Evolutionary conservation across 345 rosid species (phyloP).

Genomic region (Ailanthus altissimus): DNA sequence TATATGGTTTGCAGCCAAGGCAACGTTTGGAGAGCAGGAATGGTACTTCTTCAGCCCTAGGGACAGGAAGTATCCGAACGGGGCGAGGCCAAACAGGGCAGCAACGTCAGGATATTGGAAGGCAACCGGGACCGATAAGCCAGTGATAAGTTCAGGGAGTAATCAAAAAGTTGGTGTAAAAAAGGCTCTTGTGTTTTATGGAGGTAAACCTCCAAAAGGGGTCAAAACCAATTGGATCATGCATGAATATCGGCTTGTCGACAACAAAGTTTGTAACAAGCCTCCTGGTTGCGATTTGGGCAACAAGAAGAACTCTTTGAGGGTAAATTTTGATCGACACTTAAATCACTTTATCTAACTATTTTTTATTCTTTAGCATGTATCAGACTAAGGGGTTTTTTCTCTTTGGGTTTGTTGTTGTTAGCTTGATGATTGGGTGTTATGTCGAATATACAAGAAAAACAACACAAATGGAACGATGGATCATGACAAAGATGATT

Average conservation of each 20-base stretch:
- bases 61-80: constrained; percentile 94
- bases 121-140: constrained; percentile 98
- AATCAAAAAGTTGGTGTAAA: constrained; percentile 83
- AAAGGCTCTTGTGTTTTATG: constrained; percentile 88
- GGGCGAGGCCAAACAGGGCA: constrained; percentile 93
- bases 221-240: constrained; percentile 95
- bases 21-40: constrained; percentile 91
- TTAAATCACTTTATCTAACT: neutral
- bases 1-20: constrained; percentile 53
- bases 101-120: constrained; percentile 99
- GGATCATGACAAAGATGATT: constrained; percentile 64
- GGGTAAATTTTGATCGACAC: constrained; percentile 46
- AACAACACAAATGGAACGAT: constrained; percentile 46
- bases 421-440: constrained; percentile 97
- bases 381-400: neutral
- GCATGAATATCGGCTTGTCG: constrained; percentile 88
- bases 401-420: neutral
- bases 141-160: constrained; percentile 65
- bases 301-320: constrained; percentile 77
- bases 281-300: constrained; percentile 64
- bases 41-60: constrained; percentile 98
- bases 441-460: constrained; percentile 93
- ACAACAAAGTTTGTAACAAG: constrained; percentile 51
- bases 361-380: neutral
- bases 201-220: constrained; percentile 99